A percentile compares a stretch with the other conserved stretches of the same genome.
phyloP scores from a whole-genome alignment of 1,284 basidiomycete genomes.

The Takashimella tepidaria region DNA sequence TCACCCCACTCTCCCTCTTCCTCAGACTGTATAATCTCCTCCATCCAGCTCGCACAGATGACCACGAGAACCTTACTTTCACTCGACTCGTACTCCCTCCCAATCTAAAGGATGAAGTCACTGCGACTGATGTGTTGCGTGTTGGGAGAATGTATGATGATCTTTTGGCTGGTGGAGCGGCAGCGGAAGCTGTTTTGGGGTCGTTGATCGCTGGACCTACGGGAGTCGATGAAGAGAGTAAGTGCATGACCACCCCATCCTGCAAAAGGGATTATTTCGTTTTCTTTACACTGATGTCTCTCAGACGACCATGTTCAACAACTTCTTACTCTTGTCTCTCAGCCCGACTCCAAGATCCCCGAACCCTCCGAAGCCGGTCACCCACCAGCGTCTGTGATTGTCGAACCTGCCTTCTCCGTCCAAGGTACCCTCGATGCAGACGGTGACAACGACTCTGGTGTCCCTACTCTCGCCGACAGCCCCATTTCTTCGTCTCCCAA shows the following conservation, averaged over 20 bases:
- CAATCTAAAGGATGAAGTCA: conserved; percentile 39
- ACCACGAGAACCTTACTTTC: conserved; percentile 43
- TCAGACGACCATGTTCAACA: conserved; percentile 37
- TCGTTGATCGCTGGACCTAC: conserved; percentile 21
- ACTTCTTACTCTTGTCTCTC: conserved; percentile 27
- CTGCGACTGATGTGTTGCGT: conserved; percentile 39
- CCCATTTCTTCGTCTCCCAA: neutral
- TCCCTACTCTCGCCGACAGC: neutral
- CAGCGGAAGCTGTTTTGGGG: conserved; percentile 19
- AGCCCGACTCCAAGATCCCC: conserved; percentile 1
- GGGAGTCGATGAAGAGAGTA: conserved; percentile 35
- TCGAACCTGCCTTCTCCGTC: conserved; percentile 4
- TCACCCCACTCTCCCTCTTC: conserved; percentile 58
- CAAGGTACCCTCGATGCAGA: neutral
- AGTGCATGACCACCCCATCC: conserved; percentile 8
- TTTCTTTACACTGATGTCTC: neutral
- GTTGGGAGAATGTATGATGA: conserved; percentile 40
- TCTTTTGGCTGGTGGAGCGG: conserved; percentile 28
- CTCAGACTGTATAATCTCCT: conserved; percentile 61
- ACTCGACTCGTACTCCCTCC: conserved; percentile 44
- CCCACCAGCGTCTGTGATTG: conserved; percentile 1
- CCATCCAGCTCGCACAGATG: conserved; percentile 37
- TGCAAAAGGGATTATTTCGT: neutral
- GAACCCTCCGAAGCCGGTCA: conserved; percentile 4
- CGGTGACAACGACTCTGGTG: conserved; percentile 1